These are phyloP conservation scores for Linum trigynum DNA, from an alignment of 345 rosid genomes.

Conservation along the genomic window DNA sequence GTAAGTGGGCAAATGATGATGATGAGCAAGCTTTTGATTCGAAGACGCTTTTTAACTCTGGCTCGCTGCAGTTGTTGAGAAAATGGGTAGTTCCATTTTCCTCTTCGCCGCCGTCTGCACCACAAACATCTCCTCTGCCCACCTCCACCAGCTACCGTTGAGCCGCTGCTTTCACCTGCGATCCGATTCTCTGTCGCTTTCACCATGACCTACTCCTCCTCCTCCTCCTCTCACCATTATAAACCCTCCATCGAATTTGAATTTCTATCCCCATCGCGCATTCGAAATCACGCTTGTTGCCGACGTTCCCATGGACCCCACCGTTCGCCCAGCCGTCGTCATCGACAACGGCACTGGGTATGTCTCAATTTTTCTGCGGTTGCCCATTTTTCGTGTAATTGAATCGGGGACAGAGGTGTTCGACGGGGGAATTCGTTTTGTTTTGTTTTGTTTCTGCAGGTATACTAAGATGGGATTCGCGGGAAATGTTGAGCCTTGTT, in stretches of 20 bases:
- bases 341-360: conserved; percentile 99
- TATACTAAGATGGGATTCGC: conserved; percentile 94
- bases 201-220: neutral
- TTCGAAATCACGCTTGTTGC: no score
- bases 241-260: neutral
- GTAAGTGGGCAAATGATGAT: neutral
- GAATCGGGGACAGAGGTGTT: conserved; percentile 16
- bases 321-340: conserved; percentile 90
- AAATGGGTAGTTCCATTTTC: neutral
- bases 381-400: neutral
- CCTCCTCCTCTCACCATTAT: neutral
- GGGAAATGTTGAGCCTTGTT: conserved; percentile 96
- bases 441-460: conserved; percentile 31
- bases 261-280: neutral
- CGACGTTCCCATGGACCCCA: conserved; percentile 55
- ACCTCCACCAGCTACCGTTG: neutral
- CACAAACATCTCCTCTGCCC: neutral
- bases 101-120: neutral
- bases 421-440: conserved; percentile 15
- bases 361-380: neutral
- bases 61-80: neutral
- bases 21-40: neutral
- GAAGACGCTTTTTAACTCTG: neutral
- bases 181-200: conserved; percentile 1
- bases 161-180: conserved; percentile 9